Conservation (phyloP, 345 rosid species). For the Gossypium mustelinum region DNA sequence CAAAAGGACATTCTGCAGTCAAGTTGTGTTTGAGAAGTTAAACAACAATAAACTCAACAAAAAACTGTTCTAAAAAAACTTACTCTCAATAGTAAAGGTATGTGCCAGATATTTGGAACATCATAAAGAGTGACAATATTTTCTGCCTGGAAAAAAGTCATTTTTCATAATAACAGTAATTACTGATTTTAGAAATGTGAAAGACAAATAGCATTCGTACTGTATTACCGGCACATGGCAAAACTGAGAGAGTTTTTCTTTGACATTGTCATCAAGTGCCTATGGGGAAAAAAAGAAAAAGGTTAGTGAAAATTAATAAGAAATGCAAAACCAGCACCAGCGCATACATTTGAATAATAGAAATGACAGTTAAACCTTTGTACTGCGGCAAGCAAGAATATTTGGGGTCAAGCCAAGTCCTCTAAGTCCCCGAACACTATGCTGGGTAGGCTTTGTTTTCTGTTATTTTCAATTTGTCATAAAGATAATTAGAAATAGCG, state of each 20-base stretch:
- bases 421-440: slow-evolving; percentile 84
- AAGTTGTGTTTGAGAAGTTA: background rate
- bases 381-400: slow-evolving; percentile 93
- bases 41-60: background rate
- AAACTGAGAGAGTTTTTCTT: slow-evolving; percentile 78
- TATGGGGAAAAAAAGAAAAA: slow-evolving; percentile 19
- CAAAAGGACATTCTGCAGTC: background rate
- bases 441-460: slow-evolving; percentile 99
- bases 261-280: slow-evolving; percentile 84
- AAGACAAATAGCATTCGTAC: slow-evolving; percentile 6
- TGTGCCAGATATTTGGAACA: slow-evolving; percentile 93
- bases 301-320: slow-evolving; percentile 15
- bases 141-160: slow-evolving; percentile 49
- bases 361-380: slow-evolving; percentile 46
- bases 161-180: background rate
- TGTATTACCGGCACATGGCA: slow-evolving; percentile 84
- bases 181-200: background rate
- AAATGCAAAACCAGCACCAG: slow-evolving; percentile 6
- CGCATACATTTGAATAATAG: background rate
- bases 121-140: slow-evolving; percentile 82
- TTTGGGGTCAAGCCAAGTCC: slow-evolving; percentile 89
- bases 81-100: slow-evolving; percentile 86
- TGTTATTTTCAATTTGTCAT: slow-evolving; percentile 22
- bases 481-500: slow-evolving; percentile 1
- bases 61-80: slow-evolving; percentile 12